phyloP scores from a whole-genome alignment of 495 filamentous ascomycete genomes.

The Penicillium taxi region DNA sequence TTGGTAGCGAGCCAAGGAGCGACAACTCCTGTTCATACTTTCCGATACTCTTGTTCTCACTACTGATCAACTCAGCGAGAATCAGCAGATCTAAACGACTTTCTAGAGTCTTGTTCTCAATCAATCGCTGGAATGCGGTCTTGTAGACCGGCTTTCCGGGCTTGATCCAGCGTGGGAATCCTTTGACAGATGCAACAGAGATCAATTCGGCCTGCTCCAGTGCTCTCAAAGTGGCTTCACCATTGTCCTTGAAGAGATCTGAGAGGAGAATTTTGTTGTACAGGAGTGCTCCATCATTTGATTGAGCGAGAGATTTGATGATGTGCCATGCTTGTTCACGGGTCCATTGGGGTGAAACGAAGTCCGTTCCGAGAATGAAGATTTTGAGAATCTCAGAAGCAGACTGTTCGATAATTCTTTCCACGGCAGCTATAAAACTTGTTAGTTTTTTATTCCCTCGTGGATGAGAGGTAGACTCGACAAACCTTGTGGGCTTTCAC shows the following conservation, averaged over 20 bases:
- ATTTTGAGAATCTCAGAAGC: slow-evolving; percentile 88
- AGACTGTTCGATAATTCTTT: slow-evolving; percentile 80
- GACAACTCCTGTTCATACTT: slow-evolving; percentile 74
- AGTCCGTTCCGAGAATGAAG: slow-evolving; percentile 59
- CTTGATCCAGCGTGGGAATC: slow-evolving; percentile 66
- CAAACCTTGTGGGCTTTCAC: slow-evolving; percentile 66
- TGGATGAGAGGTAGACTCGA: not conserved
- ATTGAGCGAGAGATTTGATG: slow-evolving; percentile 59
- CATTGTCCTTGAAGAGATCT: slow-evolving; percentile 58
- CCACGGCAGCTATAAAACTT: slow-evolving; percentile 55
- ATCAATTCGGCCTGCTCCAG: slow-evolving; percentile 87
- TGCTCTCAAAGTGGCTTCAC: slow-evolving; percentile 65
- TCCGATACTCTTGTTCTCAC: slow-evolving; percentile 65
- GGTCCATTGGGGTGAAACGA: slow-evolving; percentile 54
- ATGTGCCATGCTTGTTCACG: slow-evolving; percentile 85
- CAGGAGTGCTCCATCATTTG: slow-evolving; percentile 47
- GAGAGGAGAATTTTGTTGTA: slow-evolving; percentile 79
- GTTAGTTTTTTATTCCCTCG: slow-evolving; percentile 12
- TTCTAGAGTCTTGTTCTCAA: slow-evolving; percentile 61
- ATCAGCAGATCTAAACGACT: slow-evolving; percentile 68
- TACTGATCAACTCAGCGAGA: slow-evolving; percentile 56
- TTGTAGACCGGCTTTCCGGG: slow-evolving; percentile 84
- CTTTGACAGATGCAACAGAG: slow-evolving; percentile 59
- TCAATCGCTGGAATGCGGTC: slow-evolving; percentile 66
- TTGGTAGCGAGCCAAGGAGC: slow-evolving; percentile 53